Percentiles rank a stretch among this genome's conserved stretches.
Evolutionary conservation across 1,284 basidiomycete species (phyloP).

Genomic region (Ganoderma lingzhi): DNA sequence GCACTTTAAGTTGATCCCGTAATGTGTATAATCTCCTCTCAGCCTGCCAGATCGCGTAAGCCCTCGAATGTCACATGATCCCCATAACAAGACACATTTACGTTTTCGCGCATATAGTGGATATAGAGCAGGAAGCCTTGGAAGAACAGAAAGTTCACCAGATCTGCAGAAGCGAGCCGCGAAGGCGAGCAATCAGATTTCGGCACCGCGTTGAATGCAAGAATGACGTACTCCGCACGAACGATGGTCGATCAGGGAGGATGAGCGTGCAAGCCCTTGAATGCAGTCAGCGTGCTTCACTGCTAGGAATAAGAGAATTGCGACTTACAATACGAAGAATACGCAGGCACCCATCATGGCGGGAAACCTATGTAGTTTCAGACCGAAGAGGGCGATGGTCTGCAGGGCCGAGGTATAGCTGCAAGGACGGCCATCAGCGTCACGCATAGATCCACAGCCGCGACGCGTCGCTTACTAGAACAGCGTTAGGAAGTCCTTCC

Average conservation of each 20-base stretch:
- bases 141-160: slow-evolving; percentile 74
- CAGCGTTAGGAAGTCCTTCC: slow-evolving; percentile 65
- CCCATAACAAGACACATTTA: slow-evolving; percentile 31
- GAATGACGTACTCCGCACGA: slow-evolving; percentile 58
- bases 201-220: background rate
- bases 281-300: background rate
- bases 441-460: background rate
- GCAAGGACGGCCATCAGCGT: background rate
- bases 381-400: slow-evolving; percentile 79
- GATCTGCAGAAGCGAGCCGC: slow-evolving; percentile 45
- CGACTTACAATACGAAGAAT: slow-evolving; percentile 67
- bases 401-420: slow-evolving; percentile 70
- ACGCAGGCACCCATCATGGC: slow-evolving; percentile 65
- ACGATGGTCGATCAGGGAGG: slow-evolving; percentile 58
- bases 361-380: slow-evolving; percentile 75
- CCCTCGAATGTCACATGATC: background rate
- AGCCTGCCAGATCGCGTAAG: slow-evolving; percentile 41
- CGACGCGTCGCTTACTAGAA: slow-evolving; percentile 62
- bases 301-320: background rate
- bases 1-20: slow-evolving; percentile 78
- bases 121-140: slow-evolving; percentile 66
- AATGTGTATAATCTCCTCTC: slow-evolving; percentile 70
- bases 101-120: slow-evolving; percentile 60
- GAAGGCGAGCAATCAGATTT: slow-evolving; percentile 2
- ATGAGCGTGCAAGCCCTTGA: slow-evolving; percentile 59